Evolutionary conservation across 2,329 filamentous ascomycete species (phyloP), one percentile per base, ranked within the genome.

Genomic region (Iodosphaeria phyllophila): DNA sequence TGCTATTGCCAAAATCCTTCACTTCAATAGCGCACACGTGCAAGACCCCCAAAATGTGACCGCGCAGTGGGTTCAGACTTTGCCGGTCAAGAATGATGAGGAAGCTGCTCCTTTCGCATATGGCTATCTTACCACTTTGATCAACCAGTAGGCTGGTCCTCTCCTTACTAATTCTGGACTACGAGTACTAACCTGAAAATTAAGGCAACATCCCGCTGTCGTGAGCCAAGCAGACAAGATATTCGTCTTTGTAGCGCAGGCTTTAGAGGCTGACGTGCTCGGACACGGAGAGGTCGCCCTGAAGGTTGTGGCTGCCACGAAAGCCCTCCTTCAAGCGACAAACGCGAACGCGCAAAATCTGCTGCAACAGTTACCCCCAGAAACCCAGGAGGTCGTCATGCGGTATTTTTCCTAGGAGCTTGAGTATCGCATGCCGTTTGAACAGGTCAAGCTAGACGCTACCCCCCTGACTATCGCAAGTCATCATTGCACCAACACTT

Each of bases 41-140:
- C 60, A 59, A 27, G 80, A 91, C 40, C 60, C 68, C 24, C 74
- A 89, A 42, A 65, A 76, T 18, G 63, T 93, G 14, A 71, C 82
- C 20, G 55, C 60, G n/a, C 74, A 77, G 44, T 98, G 89, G 89
- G 56, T 98, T 24, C 73, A 82, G 35, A 93, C 86, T 0, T 58
- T 98, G 18, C 89, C 89, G 0, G 76, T 98, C 26, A 73, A 74
- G 10, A 93, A 92, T 42, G 89, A 98, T 36, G 89, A 98, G 48
- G 89, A 98, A 54, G 89, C 89, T 4, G 89, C 89, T 12, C 89
- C 89, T 9, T 95, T 91, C 48, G 84, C 84, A 2, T 98, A 98
- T 46, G 74, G 74, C 22, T 98, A 92, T 54, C 58, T 98, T 30
- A 74, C 79, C 8, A 75, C 92, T 46, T 54, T 98, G 33, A 93